Evolutionary conservation across 495 filamentous ascomycete genomes (phyloP).

Genomic region (Annulohypoxylon stygium): DNA sequence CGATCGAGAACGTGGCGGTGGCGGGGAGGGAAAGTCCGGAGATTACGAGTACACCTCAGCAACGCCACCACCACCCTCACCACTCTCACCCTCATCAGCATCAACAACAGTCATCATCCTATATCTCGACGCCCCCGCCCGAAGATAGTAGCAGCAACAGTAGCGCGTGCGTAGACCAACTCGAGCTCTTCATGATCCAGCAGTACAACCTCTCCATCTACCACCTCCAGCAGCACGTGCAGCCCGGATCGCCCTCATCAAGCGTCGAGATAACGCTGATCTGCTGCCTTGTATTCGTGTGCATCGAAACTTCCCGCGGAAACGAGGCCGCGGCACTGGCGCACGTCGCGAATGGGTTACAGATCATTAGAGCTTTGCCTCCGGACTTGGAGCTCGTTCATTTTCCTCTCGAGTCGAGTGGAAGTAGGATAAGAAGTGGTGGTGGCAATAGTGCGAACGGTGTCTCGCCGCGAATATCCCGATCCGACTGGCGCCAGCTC

Average conservation of each 20-base stretch:
- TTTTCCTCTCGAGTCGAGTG: not conserved
- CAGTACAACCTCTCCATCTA: constrained; percentile 57
- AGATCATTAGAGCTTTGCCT: constrained; percentile 53
- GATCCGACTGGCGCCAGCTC: constrained; percentile 52
- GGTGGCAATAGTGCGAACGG: not conserved
- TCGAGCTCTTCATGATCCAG: constrained; percentile 57
- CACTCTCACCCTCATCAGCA: not conserved
- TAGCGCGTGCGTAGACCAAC: constrained; percentile 33
- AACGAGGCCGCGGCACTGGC: constrained; percentile 52
- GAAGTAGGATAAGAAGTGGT: constrained; percentile 15
- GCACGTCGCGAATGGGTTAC: constrained; percentile 57
- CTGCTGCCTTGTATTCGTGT: constrained; percentile 58
- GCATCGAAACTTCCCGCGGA: constrained; percentile 53
- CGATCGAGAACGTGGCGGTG: not conserved
- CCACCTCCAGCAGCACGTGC: constrained; percentile 50
- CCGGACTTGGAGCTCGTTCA: constrained; percentile 30
- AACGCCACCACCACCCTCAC: not conserved
- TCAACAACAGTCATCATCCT: not conserved
- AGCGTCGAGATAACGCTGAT: constrained; percentile 54
- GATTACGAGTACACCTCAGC: not conserved
- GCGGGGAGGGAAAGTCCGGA: constrained; percentile 15
- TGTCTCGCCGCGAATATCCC: constrained; percentile 26
- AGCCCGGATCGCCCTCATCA: constrained; percentile 41
- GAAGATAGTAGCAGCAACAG: not conserved
- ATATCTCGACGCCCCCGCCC: constrained; percentile 17